These are phyloP conservation scores for Thecamonas trahens DNA, from an alignment of 78 protist species.

Conservation along the genomic window DNA sequence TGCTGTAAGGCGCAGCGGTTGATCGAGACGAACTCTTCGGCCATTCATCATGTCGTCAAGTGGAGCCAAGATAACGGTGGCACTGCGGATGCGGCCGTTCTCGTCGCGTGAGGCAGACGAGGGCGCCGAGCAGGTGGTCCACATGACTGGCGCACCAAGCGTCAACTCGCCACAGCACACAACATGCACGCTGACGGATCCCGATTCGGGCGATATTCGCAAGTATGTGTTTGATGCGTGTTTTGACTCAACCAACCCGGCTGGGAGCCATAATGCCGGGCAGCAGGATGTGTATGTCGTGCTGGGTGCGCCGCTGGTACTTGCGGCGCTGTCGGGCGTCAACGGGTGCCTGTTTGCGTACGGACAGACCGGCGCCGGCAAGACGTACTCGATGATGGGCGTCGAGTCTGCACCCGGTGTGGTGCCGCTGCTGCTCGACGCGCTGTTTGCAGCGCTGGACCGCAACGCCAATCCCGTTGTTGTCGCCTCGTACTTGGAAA, in stretches of 20 bases:
- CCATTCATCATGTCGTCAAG: too few relatives aligned
- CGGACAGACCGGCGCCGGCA: constrained; percentile 63
- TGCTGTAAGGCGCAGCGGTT: too few relatives aligned
- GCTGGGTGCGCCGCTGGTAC: too few relatives aligned
- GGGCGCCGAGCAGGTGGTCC: too few relatives aligned
- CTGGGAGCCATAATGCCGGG: too few relatives aligned
- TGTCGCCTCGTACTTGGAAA: constrained; percentile 61
- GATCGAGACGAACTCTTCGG: too few relatives aligned
- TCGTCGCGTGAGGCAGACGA: not conserved
- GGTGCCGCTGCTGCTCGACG: constrained; percentile 40
- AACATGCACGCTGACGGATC: too few relatives aligned
- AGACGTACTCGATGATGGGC: constrained; percentile 22
- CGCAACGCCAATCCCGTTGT: constrained; percentile 11
- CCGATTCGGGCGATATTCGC: too few relatives aligned
- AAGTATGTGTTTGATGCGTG: too few relatives aligned
- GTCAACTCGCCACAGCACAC: not conserved
- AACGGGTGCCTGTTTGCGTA: constrained; percentile 58
- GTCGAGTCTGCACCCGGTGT: constrained; percentile 14
- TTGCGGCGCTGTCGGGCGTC: not conserved
- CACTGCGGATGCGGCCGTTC: not conserved
- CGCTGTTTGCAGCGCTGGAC: constrained; percentile 3
- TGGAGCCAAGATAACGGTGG: too few relatives aligned
- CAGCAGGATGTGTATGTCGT: too few relatives aligned
- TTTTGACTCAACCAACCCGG: too few relatives aligned
- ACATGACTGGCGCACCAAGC: not conserved